Conservation (phyloP, 2,329 filamentous ascomycete genomes). For the Verticillium tricorpus region DNA sequence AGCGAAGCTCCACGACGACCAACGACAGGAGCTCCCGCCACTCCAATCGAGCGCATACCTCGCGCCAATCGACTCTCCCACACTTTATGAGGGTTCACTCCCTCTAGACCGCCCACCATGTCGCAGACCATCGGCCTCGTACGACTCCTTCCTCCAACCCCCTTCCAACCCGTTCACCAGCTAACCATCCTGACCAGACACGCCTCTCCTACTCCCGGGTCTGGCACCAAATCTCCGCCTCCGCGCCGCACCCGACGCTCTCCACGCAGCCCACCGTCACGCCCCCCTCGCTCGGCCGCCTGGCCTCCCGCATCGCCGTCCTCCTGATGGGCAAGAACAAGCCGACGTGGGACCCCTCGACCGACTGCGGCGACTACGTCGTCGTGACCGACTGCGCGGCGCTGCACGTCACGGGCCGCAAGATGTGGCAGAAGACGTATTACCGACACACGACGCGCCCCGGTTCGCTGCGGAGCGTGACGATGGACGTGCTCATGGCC, state of each 20-base stretch:
- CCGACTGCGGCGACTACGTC: conserved; percentile 98
- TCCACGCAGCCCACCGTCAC: conserved; percentile 54
- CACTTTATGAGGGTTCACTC: conserved; percentile 11
- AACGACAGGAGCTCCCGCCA: background rate
- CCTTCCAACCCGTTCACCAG: background rate
- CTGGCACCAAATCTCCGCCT: conserved; percentile 86
- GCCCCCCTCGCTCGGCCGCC: conserved; percentile 78
- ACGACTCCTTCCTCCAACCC: conserved; percentile 20
- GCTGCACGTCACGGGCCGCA: conserved; percentile 84
- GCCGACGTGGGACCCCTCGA: conserved; percentile 93
- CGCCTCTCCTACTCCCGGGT: conserved; percentile 92
- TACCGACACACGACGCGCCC: conserved; percentile 91
- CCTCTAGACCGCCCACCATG: conserved; percentile 44
- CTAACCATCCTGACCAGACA: conserved; percentile 54
- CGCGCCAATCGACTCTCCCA: background rate
- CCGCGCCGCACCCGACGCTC: conserved; percentile 56
- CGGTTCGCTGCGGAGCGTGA: conserved; percentile 80
- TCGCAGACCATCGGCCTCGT: conserved; percentile 77
- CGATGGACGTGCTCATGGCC: conserved; percentile 90
- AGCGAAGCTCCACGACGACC: background rate
- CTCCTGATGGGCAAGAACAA: conserved; percentile 99
- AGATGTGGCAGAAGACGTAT: conserved; percentile 91
- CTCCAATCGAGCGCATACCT: background rate
- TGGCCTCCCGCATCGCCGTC: conserved; percentile 81
- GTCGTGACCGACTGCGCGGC: conserved; percentile 87